Evolutionary conservation across 1,284 basidiomycete species (phyloP), one percentile per base, ranked within the genome.

Genomic region (Malassezia slooffiae): DNA sequence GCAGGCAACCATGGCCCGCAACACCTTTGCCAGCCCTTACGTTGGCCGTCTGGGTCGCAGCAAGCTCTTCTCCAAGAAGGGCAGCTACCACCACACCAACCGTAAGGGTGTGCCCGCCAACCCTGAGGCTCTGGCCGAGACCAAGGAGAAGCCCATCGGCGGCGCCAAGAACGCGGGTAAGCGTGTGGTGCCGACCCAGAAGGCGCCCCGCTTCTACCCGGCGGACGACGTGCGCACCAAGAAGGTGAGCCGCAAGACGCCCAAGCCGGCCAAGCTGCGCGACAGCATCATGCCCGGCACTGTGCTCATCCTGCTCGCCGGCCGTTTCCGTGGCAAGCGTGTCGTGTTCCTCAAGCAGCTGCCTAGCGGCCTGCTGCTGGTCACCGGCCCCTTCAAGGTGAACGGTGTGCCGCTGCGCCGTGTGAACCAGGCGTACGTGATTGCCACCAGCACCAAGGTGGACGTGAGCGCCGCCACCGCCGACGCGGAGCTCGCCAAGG

Each of bases 391-490:
- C 46, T 96, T 81, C 81, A 95, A 91, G 80, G 71, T 97, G 72
- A 99, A 97, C 75, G 93, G 93, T 73, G 93, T 99, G 34, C 93
- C 93, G 63, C 78, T 99, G 71, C 81, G 91, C 72, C 81, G 93
- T 72, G 90, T 99, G 56, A 93, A 91, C 78, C 91, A 96, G 78
- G 89, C 93, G 47, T 99, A 97, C 74, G 90, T 93, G 55, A 96
- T 99, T 70, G 88, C 91, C 55, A 99, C 93, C 54, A 89, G 89
- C 54, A 96, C 93, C 70, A 90, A 85, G 76, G 74, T 97, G 66
- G 85, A 95, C 63, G 74, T 97, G 56, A 77, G 76, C 35, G 78
- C 75, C 58, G 76, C 87, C 72, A 79, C 80, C 67, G 54, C 71
- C 30, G 70, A 71, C 50, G 80, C 84, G 62, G n/a, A n/a, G n/a